Evolutionary conservation across 148 eudicot species (phyloP).

Genomic region (Nepenthes gracilis): DNA sequence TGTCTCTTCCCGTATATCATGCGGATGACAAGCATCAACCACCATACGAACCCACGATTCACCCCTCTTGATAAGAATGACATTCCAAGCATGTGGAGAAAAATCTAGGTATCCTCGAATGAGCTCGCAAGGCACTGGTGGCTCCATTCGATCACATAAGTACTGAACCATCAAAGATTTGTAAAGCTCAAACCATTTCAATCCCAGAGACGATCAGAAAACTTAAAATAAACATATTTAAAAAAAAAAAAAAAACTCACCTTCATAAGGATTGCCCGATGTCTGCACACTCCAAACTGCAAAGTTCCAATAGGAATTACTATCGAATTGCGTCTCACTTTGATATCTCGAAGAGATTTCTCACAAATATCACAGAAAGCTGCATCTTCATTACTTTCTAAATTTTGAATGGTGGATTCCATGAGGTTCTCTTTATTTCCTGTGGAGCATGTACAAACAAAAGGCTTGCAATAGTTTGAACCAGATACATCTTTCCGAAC

Average conservation of each 20-base stretch:
- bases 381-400: slow-evolving; percentile 38
- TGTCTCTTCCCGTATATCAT: slow-evolving; percentile 75
- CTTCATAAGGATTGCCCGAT: slow-evolving; percentile 90
- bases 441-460: slow-evolving; percentile 81
- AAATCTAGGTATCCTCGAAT: slow-evolving; percentile 90
- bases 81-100: slow-evolving; percentile 95
- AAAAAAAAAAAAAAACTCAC: slow-evolving; percentile 17
- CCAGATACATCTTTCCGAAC: slow-evolving; percentile 74
- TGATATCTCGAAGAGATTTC: slow-evolving; percentile 49
- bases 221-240: neutral
- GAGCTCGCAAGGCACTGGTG: slow-evolving; percentile 94
- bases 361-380: slow-evolving; percentile 61
- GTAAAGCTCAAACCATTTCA: neutral
- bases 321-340: slow-evolving; percentile 51
- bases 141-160: slow-evolving; percentile 88
- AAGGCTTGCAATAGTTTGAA: slow-evolving; percentile 71
- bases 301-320: slow-evolving; percentile 79
- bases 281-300: slow-evolving; percentile 90
- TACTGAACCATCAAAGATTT: slow-evolving; percentile 32
- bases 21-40: slow-evolving; percentile 91
- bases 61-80: slow-evolving; percentile 46
- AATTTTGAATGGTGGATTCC: slow-evolving; percentile 21
- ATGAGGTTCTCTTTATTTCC: slow-evolving; percentile 37
- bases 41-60: slow-evolving; percentile 81
- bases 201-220: neutral